Base-by-base conservation (phyloP, 371 early-diverging fungal genomes). In the Chytridium lagenaria region DNA sequence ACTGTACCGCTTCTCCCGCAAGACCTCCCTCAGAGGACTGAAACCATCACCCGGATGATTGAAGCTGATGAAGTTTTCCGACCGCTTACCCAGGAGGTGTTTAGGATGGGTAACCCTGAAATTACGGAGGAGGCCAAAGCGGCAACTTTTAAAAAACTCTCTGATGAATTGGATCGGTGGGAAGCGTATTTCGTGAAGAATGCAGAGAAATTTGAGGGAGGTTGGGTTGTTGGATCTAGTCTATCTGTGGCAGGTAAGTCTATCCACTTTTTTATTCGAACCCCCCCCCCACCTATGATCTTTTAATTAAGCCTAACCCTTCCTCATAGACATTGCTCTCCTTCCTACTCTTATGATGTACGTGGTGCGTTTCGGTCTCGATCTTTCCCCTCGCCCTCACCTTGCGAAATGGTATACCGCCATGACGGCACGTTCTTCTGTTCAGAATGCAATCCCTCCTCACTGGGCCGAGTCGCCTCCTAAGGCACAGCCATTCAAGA, bases 401-500 rank as follows among this genome's bases (percentile, higher is more conserved):
- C 63, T 63, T 36, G 37, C 26, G 3, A 23, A 3, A 3, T 63
- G 63, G 63, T 63, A 63, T 36, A 37, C 26, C 5, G 12, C 37
- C 19, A 15, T 63, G 3, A 7, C 36, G 7, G 63, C 36, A 15
- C 30, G 30, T 3, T 12, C 30, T 26, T 31, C 63, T 15, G 30
- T 63, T 37, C 31, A 63, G 23, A 37, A 30, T 3, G 26, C 63
- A 3, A 63, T 37, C 34, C 63, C 63, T 15, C 63, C 63, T 31
- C 63, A 63, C 63, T 63, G 63, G 63, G 63, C 63, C 5, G 37
- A 63, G 16, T 28, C 63, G 34, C 63, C 63, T 15, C 63, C 63
- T n/a, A 2, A 63, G 36, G 63, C 33, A 12, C 34, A 31, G 34
- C 36, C 36, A 3, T 36, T 63, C 36, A 36, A 63, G 37, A 36